A percentile compares a stretch with the other conserved stretches of the same genome.
phyloP scores from a whole-genome alignment of 2,329 filamentous ascomycete genomes.

The Ceratocystis cacaofunesta region DNA sequence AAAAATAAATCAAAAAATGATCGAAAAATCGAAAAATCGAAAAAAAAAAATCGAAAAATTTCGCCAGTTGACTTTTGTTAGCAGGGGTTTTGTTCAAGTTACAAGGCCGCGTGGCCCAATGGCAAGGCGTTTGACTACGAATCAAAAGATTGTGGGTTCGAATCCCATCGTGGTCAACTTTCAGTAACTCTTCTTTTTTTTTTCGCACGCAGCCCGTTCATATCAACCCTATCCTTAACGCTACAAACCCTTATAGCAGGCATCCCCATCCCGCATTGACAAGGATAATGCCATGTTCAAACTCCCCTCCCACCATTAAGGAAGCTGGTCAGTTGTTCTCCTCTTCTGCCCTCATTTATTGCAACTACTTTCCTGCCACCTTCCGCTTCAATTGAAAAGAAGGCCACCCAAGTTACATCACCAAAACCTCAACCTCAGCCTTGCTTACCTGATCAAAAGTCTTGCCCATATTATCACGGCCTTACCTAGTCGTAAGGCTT shows the following conservation, averaged over 20 bases:
- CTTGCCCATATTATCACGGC: background rate
- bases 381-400: background rate
- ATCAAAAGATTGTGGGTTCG: conserved; percentile 16
- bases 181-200: background rate
- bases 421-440: background rate
- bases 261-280: background rate
- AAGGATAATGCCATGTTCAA: background rate
- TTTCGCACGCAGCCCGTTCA: background rate
- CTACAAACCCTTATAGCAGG: background rate
- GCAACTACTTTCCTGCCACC: background rate
- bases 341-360: background rate
- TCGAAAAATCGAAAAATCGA: background rate
- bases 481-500: background rate
- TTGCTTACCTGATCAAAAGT: background rate
- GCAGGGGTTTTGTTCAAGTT: background rate
- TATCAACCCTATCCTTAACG: background rate
- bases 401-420: background rate
- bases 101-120: conserved; percentile 14
- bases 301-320: background rate
- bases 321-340: background rate
- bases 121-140: conserved; percentile 16
- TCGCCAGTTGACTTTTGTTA: background rate
- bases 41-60: background rate
- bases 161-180: background rate
- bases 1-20: too few species aligned